Percentiles rank a stretch among this genome's conserved stretches.
Evolutionary conservation across 108 stramenopile species (phyloP).

Genomic region (Chaetoceros tenuissimus): DNA sequence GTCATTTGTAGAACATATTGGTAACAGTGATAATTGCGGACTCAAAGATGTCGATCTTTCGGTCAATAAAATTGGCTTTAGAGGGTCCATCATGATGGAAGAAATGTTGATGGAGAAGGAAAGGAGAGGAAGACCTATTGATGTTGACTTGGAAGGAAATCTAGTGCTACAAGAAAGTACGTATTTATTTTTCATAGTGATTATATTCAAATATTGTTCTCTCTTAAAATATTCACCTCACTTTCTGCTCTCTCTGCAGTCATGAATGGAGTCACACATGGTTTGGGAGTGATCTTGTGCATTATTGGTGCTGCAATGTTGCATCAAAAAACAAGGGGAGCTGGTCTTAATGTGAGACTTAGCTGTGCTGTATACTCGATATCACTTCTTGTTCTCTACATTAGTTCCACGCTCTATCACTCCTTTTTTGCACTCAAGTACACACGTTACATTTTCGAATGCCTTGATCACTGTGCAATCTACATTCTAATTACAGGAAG

Average conservation of each 20-base stretch:
- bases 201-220: not conserved
- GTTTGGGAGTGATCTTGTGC: slow-evolving; percentile 80
- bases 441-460: slow-evolving; percentile 52
- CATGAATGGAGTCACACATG: slow-evolving; percentile 90
- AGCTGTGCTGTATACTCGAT: slow-evolving; percentile 67
- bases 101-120: slow-evolving; percentile 21
- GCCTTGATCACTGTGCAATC: slow-evolving; percentile 91
- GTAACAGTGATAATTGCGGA: slow-evolving; percentile 6
- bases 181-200: slow-evolving; percentile 1
- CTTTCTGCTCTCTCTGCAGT: slow-evolving; percentile 24
- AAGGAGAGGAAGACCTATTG: slow-evolving; percentile 7
- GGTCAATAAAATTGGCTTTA: slow-evolving; percentile 61
- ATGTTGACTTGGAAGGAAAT: slow-evolving; percentile 66
- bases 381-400: slow-evolving; percentile 75
- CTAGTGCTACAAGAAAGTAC: slow-evolving; percentile 68
- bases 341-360: slow-evolving; percentile 23
- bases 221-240: not conserved
- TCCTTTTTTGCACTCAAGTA: slow-evolving; percentile 76
- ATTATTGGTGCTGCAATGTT: slow-evolving; percentile 59
- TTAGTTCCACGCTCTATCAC: slow-evolving; percentile 78
- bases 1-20: slow-evolving; percentile 47
- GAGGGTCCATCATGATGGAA: slow-evolving; percentile 51
- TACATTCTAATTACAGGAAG: slow-evolving; percentile 94
- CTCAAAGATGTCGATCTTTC: slow-evolving; percentile 54
- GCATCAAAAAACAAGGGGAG: slow-evolving; percentile 26